These are phyloP conservation scores for Rhododendron griersonianum DNA, from an alignment of 148 eudicot genomes.

Conservation along the genomic window DNA sequence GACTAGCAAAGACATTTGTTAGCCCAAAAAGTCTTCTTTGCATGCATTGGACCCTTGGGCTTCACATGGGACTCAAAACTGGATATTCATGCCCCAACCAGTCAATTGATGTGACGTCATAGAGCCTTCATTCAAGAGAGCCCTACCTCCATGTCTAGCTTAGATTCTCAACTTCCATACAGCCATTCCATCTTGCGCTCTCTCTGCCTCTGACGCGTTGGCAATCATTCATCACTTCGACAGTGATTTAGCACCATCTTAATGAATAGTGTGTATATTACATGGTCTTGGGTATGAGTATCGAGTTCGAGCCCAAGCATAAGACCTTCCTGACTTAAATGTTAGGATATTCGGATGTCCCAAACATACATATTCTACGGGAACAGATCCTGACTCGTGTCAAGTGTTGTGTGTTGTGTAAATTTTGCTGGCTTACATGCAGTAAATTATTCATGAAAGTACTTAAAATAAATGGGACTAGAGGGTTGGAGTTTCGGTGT, in stretches of 20 bases:
- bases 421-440: not conserved
- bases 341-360: not conserved
- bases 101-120: not conserved
- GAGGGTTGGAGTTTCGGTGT: not conserved
- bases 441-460: not conserved
- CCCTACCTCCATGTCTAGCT: not conserved
- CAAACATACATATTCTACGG: not conserved
- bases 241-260: not conserved
- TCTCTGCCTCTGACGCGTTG: not conserved
- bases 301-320: not conserved
- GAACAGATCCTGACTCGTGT: not conserved
- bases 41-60: not conserved
- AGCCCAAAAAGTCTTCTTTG: not conserved
- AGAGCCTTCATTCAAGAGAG: not conserved
- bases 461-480: not conserved
- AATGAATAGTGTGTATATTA: not conserved
- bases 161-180: conserved; percentile 1
- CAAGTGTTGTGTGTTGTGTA: not conserved
- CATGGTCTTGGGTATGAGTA: not conserved
- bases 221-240: not conserved
- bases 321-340: not conserved
- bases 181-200: not conserved
- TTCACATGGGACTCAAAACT: not conserved
- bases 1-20: not conserved
- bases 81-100: not conserved